Evolutionary conservation across 306 rosid species (phyloP), one percentile per base, ranked within the genome.

Genomic region (Quercus engelmannii): DNA sequence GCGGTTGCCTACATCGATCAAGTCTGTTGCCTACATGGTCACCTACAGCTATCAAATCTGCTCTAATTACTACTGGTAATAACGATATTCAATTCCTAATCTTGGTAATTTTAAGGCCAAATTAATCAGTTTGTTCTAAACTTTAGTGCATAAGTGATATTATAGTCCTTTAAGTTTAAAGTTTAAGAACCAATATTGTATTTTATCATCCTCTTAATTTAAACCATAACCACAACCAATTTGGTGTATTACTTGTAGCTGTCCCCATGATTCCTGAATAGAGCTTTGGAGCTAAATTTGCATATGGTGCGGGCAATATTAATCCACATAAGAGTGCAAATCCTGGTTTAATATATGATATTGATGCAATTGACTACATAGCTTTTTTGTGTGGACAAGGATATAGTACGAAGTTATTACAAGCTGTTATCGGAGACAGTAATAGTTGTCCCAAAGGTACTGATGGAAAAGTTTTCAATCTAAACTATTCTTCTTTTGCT

Each of bases 401-500:
- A 2, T 80, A 86, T 14, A 55, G 14, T 49, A 33, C 87, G 25
- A 75, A 23, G 46, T 30, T 67, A 55, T 21, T 86, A 70, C 77
- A 57, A 30, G 38, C 1, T 9, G 0, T 83, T n/a, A 19, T 76
- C 0, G 76, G 79, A 1, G 78, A 83, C 14, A 73, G 72, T 10
- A 56, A 20, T 8, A 76, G n/a, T 23, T 80, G 83, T 14, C 41
- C 86, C 1, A 64, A 54, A 12, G 17, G 58, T n/a, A 19, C 6
- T 18, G 6, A 56, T 9, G 63, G 10, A 69, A 54, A 79, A 6
- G 77, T 49, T n/a, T 78, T 58, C 12, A 87, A 87, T 23, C 64
- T 91, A 1, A 91, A 91, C 63, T 91, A 89, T 41, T 88, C 93
- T 5, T 87, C 91, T 0, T 83, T 89, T 23, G 70, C 86, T 61